phyloP scores from a whole-genome alignment of 345 rosid species.

The Ailanthus altissimus region DNA sequence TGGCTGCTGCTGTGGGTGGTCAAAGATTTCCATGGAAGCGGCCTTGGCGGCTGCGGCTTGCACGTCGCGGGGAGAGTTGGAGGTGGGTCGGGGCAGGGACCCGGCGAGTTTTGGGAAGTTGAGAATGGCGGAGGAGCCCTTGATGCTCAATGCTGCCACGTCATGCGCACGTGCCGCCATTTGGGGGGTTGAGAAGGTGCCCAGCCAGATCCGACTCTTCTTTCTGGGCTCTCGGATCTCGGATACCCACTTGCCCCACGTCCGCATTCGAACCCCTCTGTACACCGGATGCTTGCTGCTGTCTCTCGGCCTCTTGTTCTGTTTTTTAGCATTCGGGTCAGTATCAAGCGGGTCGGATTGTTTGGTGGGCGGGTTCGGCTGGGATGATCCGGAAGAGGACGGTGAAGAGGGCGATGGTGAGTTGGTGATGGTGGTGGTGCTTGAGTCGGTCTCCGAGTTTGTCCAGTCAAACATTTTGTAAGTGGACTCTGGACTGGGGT shows the following conservation, averaged over 20 bases:
- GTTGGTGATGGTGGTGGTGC: slow-evolving; percentile 12
- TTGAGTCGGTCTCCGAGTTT: slow-evolving; percentile 14
- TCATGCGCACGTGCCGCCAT: slow-evolving; percentile 99
- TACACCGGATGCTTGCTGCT: slow-evolving; percentile 58
- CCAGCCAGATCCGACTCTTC: slow-evolving; percentile 95
- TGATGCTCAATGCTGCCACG: slow-evolving; percentile 86
- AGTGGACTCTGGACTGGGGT: too few species aligned
- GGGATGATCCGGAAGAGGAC: slow-evolving; percentile 16
- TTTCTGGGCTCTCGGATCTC: slow-evolving; percentile 97
- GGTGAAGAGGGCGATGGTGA: slow-evolving; percentile 16
- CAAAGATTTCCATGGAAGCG: slow-evolving; percentile 61
- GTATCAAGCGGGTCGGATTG: not conserved
- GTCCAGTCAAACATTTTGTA: slow-evolving; percentile 4
- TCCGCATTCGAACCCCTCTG: slow-evolving; percentile 86
- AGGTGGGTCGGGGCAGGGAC: slow-evolving; percentile 75
- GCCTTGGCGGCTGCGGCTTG: slow-evolving; percentile 90
- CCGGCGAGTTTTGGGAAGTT: slow-evolving; percentile 82
- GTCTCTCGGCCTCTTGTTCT: slow-evolving; percentile 12
- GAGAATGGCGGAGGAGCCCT: slow-evolving; percentile 77
- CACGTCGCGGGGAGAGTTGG: slow-evolving; percentile 77
- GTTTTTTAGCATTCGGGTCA: slow-evolving; percentile 5
- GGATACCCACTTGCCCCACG: slow-evolving; percentile 99
- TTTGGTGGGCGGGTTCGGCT: not conserved
- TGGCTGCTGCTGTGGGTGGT: not conserved
- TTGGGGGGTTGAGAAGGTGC: slow-evolving; percentile 84